Base-by-base conservation (phyloP, 495 filamentous ascomycete genomes). In the Trypethelium eluteriae region DNA sequence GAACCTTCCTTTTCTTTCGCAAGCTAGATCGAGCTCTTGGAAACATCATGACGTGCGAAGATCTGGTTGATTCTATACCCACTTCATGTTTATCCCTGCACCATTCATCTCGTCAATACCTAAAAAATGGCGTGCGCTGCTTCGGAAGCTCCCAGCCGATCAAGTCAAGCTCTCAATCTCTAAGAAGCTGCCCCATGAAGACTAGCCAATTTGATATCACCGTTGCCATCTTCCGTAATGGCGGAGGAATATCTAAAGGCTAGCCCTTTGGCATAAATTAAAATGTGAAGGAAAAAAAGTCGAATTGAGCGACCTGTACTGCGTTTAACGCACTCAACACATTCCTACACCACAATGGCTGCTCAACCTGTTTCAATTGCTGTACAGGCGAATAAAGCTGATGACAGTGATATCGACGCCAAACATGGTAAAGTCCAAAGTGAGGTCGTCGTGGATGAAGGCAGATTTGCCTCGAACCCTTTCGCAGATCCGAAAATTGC, bases 401-500 rank as follows among this genome's bases (percentile, higher is more conserved):
- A 59, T 36, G 32, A 36, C 6, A 18, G 32, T 10, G 53, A 59
- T 3, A 10, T 59, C 36, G 7, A 10, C 14, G 53, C 36, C 18
- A 18, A 36, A 36, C 18, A 36, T 7, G 32, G 14, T 36, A 32
- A 14, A 36, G 2, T 36, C 36, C 32, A 18, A 18, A 36, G 3
- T 36, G 53, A 36, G 36, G 36, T 18, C 32, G 3, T 36, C 53
- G 7, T 59, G 25, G 32, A 59, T 32, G 53, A 59, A 10, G 53
- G 6, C 18, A 34, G 18, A 9, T 59, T 59, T 36, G 53, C 53
- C 36, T 59, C 53, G 53, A 59, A 59, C 32, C 53, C 53, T 10
- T 59, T 59, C 53, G 53, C 53, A 10, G 53, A 59, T 32, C 53
- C 53, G 36, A 59, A 59, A 32, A 32, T 59, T 3, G 62, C 66